Percentiles rank a stretch among this genome's conserved stretches.
phyloP scores from a whole-genome alignment of 345 rosid genomes.

The Mallotus nudiflorus region DNA sequence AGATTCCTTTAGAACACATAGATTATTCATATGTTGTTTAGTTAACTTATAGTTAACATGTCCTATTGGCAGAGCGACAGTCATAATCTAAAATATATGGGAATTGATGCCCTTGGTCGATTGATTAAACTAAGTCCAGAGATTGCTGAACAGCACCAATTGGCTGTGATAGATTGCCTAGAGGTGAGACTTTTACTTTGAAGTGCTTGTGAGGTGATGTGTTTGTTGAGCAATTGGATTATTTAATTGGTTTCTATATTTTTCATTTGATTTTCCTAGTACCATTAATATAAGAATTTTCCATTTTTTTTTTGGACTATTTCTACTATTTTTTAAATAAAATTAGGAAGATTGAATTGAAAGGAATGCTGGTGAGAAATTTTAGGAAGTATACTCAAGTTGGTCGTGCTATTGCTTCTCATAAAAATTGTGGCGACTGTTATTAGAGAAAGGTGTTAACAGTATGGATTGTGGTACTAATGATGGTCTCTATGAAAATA shows the following conservation, averaged over 20 bases:
- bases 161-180: constrained; percentile 97
- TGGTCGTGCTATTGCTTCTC: neutral
- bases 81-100: constrained; percentile 96
- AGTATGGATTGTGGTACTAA: too few species aligned
- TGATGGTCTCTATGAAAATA: neutral
- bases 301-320: neutral
- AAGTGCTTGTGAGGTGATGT: constrained; percentile 1
- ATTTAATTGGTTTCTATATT: too few species aligned
- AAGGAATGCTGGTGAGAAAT: neutral
- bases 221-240: constrained; percentile 1
- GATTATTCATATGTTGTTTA: neutral
- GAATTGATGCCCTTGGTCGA: constrained; percentile 92
- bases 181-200: constrained; percentile 66
- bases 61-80: constrained; percentile 78
- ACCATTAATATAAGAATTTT: too few species aligned
- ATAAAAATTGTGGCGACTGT: neutral
- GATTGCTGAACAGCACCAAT: constrained; percentile 94
- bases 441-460: neutral
- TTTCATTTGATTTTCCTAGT: too few species aligned
- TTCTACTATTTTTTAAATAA: neutral
- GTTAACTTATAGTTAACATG: constrained; percentile 1
- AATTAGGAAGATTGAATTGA: neutral
- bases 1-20: constrained; percentile 12
- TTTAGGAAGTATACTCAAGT: neutral
- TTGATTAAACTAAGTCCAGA: constrained; percentile 90